Base-by-base conservation (phyloP, 495 filamentous ascomycete genomes). In the Penicilliopsis zonata region DNA sequence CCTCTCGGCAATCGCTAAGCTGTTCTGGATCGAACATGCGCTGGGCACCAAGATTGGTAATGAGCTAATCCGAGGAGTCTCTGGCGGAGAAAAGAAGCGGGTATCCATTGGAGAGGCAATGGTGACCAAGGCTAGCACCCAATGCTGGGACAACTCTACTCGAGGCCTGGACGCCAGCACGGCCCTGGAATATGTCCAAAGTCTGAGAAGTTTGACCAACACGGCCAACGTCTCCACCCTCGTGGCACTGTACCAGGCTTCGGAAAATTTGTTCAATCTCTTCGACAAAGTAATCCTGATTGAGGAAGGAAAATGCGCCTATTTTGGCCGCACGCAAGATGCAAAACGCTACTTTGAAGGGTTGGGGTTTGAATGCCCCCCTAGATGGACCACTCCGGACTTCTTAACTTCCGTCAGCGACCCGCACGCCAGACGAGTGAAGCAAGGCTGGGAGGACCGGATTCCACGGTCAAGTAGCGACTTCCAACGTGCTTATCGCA, bases 1-100 rank as follows among this genome's bases (percentile, higher is more conserved):
- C 36, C 63, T 85, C 4, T 57, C 74, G 12, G 75, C 81, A 1
- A 65, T 90, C 23, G 65, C 82, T 22, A 78, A 82, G 40, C 62
- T 86, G 20, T 90, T 93, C 38, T 81, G 80, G 63, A 83, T 81
- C 19, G 74, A 80, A 37, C 77, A 83, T 44, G 73, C 69, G 0
- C 45, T 78, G 34, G 65, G 68, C 18, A 84, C 80, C 0, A 77
- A 70, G 47, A 69, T 86, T 20, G 80, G 80, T 4, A 70, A 81
- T 36, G 71, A 73, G 18, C 60, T 72, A 3, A 63, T 82, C 13
- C 67, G 76, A 18, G 80, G 80, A 30, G 64, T 86, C 6, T 78
- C 70, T 9, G 80, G 80, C 12, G 80, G 80, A 18, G 80, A 84
- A 48, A 76, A 76, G 51, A 83, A 83, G 46, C 63, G 80, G 38